These are phyloP conservation scores for Gossypioides kirkii DNA, from an alignment of 345 rosid species.

Conservation along the genomic window DNA sequence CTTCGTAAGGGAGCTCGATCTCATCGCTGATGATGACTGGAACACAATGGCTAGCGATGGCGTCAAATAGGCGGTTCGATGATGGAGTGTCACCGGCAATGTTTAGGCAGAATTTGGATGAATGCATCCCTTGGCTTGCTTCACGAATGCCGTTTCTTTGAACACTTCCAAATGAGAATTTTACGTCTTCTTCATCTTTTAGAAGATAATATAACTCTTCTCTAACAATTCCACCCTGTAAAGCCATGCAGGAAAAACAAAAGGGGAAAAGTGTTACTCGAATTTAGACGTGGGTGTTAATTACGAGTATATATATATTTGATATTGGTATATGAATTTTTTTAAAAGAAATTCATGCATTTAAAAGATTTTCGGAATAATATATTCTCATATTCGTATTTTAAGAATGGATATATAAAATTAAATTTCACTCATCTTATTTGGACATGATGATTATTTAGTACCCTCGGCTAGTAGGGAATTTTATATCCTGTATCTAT, in stretches of 20 bases:
- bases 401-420: too few relatives aligned
- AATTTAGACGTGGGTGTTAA: too few relatives aligned
- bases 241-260: background rate
- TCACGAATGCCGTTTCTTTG: constrained; percentile 50
- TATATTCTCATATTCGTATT: too few relatives aligned
- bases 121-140: constrained; percentile 77
- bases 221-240: constrained; percentile 79
- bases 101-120: constrained; percentile 90
- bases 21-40: constrained; percentile 89
- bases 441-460: too few relatives aligned
- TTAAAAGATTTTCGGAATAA: too few relatives aligned
- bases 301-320: too few relatives aligned
- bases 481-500: too few relatives aligned
- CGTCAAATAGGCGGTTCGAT: constrained; percentile 88
- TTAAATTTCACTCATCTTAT: too few relatives aligned
- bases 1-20: constrained; percentile 92
- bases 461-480: too few relatives aligned
- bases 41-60: constrained; percentile 90
- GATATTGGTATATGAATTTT: too few relatives aligned
- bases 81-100: constrained; percentile 98
- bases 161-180: constrained; percentile 78
- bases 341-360: too few relatives aligned
- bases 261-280: too few relatives aligned
- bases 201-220: constrained; percentile 74
- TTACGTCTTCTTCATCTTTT: constrained; percentile 76